Evolutionary conservation across 1,284 basidiomycete species (phyloP).

Genomic region (Phellopilus nigrolimitatus): DNA sequence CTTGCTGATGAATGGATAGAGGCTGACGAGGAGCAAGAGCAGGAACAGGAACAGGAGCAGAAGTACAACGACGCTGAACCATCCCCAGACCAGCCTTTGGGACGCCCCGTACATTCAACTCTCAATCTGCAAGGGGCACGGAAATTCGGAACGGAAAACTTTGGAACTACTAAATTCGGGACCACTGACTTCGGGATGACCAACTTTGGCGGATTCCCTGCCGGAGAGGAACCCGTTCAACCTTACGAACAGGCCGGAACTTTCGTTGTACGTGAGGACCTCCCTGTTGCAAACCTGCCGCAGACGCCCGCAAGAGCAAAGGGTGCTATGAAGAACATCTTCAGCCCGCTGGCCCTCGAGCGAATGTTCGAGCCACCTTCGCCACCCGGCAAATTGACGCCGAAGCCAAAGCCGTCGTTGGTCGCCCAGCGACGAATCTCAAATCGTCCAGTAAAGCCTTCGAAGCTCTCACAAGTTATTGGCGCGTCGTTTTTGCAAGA

Average conservation of each 20-base stretch:
- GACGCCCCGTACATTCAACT: too few species aligned
- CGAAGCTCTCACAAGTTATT: conserved; percentile 27
- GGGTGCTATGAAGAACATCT: conserved; percentile 69
- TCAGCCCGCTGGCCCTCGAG: conserved; percentile 80
- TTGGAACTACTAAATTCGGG: too few species aligned
- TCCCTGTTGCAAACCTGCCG: conserved; percentile 49
- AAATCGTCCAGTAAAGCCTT: conserved; percentile 14
- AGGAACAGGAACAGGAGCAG: too few species aligned
- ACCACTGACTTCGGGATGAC: conserved; percentile 24
- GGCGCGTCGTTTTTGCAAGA: conserved; percentile 18
- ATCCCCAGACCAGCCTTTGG: not conserved
- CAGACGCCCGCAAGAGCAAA: conserved; percentile 65
- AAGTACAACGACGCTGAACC: not conserved
- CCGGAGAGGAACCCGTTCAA: conserved; percentile 19
- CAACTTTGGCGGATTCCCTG: conserved; percentile 28
- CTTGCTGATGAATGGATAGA: conserved; percentile 78
- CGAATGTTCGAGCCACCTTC: conserved; percentile 90
- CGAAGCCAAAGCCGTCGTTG: conserved; percentile 29
- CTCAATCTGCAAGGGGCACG: too few species aligned
- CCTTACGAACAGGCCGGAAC: conserved; percentile 48
- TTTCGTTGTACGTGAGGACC: conserved; percentile 74
- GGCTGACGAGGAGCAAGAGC: conserved; percentile 18
- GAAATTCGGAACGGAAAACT: too few species aligned
- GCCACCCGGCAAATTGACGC: conserved; percentile 45
- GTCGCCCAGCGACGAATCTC: conserved; percentile 4